These are phyloP conservation scores for Penicillium sp. DNA, from an alignment of 2,329 filamentous ascomycete species.

Conservation along the genomic window DNA sequence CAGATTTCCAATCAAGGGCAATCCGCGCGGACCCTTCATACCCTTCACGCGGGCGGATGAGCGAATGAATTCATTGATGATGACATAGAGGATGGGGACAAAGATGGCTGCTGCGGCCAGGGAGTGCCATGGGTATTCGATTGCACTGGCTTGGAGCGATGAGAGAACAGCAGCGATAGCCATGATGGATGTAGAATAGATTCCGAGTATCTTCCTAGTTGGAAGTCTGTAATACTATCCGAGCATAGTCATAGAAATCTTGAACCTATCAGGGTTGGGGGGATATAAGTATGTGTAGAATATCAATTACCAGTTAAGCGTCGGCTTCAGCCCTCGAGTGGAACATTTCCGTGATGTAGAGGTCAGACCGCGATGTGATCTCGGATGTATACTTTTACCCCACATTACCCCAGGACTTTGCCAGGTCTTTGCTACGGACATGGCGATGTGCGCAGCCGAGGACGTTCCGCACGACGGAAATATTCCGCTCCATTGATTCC, in stretches of 20 bases:
- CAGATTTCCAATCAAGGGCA: slow-evolving; percentile 58
- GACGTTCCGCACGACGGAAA: slow-evolving; percentile 14
- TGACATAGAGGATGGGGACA: slow-evolving; percentile 46
- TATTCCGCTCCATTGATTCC: neutral
- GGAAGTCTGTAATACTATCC: neutral
- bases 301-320: neutral
- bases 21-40: slow-evolving; percentile 50
- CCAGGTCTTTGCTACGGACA: neutral
- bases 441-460: neutral
- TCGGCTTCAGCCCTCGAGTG: slow-evolving; percentile 4
- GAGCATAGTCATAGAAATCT: neutral
- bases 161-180: slow-evolving; percentile 27
- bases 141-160: slow-evolving; percentile 19
- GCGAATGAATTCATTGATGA: slow-evolving; percentile 53
- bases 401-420: slow-evolving; percentile 14
- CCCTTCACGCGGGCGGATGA: slow-evolving; percentile 46
- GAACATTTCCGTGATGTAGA: slow-evolving; percentile 19
- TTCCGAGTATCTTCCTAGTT: neutral
- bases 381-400: neutral
- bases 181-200: slow-evolving; percentile 19
- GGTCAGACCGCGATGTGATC: neutral
- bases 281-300: neutral
- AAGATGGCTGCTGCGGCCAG: slow-evolving; percentile 21
- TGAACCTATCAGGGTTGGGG: neutral
- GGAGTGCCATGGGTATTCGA: slow-evolving; percentile 24